A percentile compares a stretch with the other conserved stretches of the same genome.
These are phyloP conservation scores for Cytospora piceae DNA, from an alignment of 2,329 filamentous ascomycete species.

Conservation along the genomic window DNA sequence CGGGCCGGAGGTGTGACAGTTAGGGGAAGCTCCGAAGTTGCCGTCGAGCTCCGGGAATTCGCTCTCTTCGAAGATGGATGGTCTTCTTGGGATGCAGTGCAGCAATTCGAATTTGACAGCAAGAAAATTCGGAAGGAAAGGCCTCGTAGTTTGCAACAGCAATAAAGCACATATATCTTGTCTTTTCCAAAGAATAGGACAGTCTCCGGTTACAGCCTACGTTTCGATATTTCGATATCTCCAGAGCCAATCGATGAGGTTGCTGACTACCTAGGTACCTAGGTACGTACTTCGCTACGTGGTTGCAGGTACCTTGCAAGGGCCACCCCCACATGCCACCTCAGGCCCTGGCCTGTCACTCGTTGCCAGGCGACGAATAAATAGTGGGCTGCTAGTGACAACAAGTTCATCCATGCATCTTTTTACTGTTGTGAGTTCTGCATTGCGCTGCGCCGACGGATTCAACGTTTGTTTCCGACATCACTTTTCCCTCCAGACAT, in stretches of 20 bases:
- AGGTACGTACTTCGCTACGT: not conserved
- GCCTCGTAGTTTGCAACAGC: not conserved
- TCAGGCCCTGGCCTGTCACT: constrained; percentile 4
- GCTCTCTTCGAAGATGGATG: not conserved
- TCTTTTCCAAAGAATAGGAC: not conserved
- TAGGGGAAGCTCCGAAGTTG: constrained; percentile 11
- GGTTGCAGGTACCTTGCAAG: not conserved
- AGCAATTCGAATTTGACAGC: not conserved
- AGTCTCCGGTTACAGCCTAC: not conserved
- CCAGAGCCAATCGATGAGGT: not conserved
- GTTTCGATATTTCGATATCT: not conserved
- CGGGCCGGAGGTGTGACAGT: constrained; percentile 3
- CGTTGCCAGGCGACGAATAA: constrained; percentile 28
- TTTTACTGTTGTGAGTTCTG: constrained; percentile 23
- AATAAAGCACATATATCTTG: not conserved
- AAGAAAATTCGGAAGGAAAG: too few species aligned
- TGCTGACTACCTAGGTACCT: not conserved
- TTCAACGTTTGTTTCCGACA: constrained; percentile 13
- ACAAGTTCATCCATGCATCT: constrained; percentile 22
- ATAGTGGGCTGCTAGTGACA: constrained; percentile 21
- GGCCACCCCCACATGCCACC: not conserved
- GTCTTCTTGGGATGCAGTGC: not conserved
- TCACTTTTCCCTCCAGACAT: constrained; percentile 2
- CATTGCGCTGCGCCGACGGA: constrained; percentile 9
- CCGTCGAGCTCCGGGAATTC: constrained; percentile 1